phyloP scores from a whole-genome alignment of 2,329 filamentous ascomycete species.

The Alternaria dauci region DNA sequence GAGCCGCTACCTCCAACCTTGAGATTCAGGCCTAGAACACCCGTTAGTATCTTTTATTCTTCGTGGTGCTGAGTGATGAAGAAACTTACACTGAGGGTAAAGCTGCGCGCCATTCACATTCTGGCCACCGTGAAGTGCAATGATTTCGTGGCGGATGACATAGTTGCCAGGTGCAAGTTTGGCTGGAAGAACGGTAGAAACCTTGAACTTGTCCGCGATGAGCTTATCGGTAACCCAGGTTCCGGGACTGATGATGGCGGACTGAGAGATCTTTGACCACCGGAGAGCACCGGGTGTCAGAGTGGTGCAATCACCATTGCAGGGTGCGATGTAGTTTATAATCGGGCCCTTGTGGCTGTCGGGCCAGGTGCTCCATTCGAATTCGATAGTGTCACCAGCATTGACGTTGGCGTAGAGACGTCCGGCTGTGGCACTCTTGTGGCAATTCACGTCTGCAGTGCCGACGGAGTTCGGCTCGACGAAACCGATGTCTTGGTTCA shows the following conservation, averaged over 20 bases:
- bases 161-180: constrained; percentile 60
- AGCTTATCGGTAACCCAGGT: constrained; percentile 49
- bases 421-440: constrained; percentile 50
- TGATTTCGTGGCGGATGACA: constrained; percentile 64
- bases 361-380: constrained; percentile 51
- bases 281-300: constrained; percentile 33
- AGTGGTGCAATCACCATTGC: constrained; percentile 42
- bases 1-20: constrained; percentile 57
- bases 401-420: constrained; percentile 45
- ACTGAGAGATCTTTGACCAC: constrained; percentile 49
- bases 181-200: constrained; percentile 54
- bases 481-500: constrained; percentile 52
- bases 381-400: constrained; percentile 44
- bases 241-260: constrained; percentile 35
- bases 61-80: background rate
- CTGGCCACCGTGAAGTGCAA: constrained; percentile 57
- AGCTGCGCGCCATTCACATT: constrained; percentile 60
- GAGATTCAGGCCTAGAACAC: constrained; percentile 30
- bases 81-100: constrained; percentile 58
- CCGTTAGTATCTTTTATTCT: background rate
- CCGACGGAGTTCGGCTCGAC: constrained; percentile 41
- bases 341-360: constrained; percentile 50
- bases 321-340: constrained; percentile 27
- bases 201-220: constrained; percentile 58
- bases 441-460: constrained; percentile 48